Evolutionary conservation across 495 filamentous ascomycete genomes (phyloP), one percentile per base, ranked within the genome.

Genomic region (Annulohypoxylon stygium): DNA sequence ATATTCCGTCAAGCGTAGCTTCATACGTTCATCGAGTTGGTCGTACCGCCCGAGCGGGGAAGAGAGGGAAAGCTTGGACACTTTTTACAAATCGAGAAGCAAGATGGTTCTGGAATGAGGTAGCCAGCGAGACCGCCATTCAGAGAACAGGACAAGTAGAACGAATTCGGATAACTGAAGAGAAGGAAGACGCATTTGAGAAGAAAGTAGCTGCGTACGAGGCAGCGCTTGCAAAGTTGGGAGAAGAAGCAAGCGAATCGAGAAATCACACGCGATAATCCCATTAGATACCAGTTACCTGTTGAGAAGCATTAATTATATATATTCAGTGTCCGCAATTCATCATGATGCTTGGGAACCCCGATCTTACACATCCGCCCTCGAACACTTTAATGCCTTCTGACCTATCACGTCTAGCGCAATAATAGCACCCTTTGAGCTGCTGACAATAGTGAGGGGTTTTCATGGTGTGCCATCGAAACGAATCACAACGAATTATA

Each of bases 21-120:
- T 91, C 89, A 16, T 99, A 98, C 73, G 91, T 98, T 11, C 96
- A 99, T 80, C 91, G 96, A 20, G 93, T 97, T 10, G 96, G 96
- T 9, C 89, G 96, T 63, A 98, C 96, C 0, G 95, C 95, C 9
- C 84, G 95, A 78, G 95, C 95, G 0, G 93, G 93, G 3, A 89
- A 89, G 48, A 78, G 82, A 6, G 96, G 96, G 0, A 85, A 87
- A 41, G 94, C 95, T 9, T 97, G 93, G 91, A 95, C 93, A 3
- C 80, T 99, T 11, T 85, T 95, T 30, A 90, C 89, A 39, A 86
- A 92, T 69, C 86, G 86, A 7, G 94, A 99, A 79, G 95, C 88
- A 8, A 84, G 90, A 41, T 93, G 94, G 93, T 99, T 98, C 77
- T 91, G 91, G 89, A 89, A 91, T 54, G 89, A 92, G 68, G 90